Percentiles rank a stretch among this genome's conserved stretches.
These are phyloP conservation scores for Russula griseocarnosa DNA, from an alignment of 768 basidiomycete genomes.

Conservation along the genomic window DNA sequence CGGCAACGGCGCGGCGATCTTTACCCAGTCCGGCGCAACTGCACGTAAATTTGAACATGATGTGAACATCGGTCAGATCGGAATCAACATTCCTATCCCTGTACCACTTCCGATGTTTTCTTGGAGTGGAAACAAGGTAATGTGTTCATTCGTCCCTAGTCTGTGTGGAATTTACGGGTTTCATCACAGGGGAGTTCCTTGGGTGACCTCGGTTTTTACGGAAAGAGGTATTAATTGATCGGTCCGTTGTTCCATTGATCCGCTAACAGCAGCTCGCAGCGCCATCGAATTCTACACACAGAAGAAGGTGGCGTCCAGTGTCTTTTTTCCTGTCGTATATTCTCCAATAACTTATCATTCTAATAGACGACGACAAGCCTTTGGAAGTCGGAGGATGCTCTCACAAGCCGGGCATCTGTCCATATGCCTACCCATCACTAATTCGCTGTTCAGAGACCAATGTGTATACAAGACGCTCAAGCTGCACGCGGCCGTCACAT, in stretches of 20 bases:
- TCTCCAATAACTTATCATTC: not conserved
- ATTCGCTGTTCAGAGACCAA: constrained; percentile 26
- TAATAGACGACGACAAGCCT: constrained; percentile 83
- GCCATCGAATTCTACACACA: constrained; percentile 96
- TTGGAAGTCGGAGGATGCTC: constrained; percentile 85
- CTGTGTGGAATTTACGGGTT: not conserved
- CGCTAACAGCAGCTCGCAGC: constrained; percentile 36
- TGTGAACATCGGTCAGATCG: constrained; percentile 89
- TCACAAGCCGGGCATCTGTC: constrained; percentile 74
- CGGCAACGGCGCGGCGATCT: constrained; percentile 93
- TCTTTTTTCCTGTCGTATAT: not conserved
- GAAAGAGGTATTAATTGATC: constrained; percentile 55
- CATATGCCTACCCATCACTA: constrained; percentile 80
- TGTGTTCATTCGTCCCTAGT: constrained; percentile 3
- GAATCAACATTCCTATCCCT: constrained; percentile 89
- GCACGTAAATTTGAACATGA: constrained; percentile 88
- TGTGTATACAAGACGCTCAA: not conserved
- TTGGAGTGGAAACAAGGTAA: constrained; percentile 90
- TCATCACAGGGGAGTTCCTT: constrained; percentile 57
- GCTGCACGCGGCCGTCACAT: too few species aligned
- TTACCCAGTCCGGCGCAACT: constrained; percentile 93
- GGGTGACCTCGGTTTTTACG: constrained; percentile 89
- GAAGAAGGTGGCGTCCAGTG: constrained; percentile 60
- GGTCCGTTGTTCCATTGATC: constrained; percentile 14
- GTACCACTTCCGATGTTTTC: constrained; percentile 95